Evolutionary conservation across 305 asterid genomes (phyloP), one percentile per base, ranked within the genome.

Genomic region (Lippia alba): DNA sequence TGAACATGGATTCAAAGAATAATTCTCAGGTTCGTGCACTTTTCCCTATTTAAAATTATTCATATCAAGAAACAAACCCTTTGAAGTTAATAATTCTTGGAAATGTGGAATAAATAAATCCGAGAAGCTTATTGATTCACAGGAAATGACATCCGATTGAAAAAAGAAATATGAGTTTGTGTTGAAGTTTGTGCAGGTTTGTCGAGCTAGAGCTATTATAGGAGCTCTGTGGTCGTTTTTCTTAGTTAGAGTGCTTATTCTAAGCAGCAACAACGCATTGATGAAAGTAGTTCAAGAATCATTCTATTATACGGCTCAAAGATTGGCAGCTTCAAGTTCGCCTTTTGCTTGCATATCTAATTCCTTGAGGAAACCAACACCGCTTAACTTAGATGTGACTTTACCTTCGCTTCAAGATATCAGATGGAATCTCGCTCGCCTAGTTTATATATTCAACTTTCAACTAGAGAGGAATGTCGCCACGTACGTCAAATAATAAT

Each of bases 391-490:
- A 87, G 97, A 88, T 73, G 88, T 94, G 78, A 84, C 94, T 64
- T 78, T 90, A 70, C 92, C 96, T 82, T 82, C 97, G 51, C 56
- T 92, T 64, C 80, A 80, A 79, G 98, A 90, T 68, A 81, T 94
- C 82, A 79, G 79, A 79, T 90, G 98, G 99, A 85, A 64, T 83
- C 60, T 90, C 9, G 80, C 97, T 74, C 87, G 99, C 75, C 73
- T 92, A 57, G 78, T 85, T 69, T 94, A 94, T 87, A 76, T 94
- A 71, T 92, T 94, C 91, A 90, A 94, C 87, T 82, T 87, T 34
- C 99, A 90, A 74, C 87, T 94, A 10, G 99, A 94, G 86, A 88
- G 87, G 86, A 94, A 91, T 74, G 94, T 94, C 68, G 91, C 96
- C 80, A 87, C 85, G 99, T 94, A 85, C 92, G 99, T 77, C 54